Base-by-base conservation (phyloP, 2,329 filamentous ascomycete species). In the Cytospora paraplurivora region DNA sequence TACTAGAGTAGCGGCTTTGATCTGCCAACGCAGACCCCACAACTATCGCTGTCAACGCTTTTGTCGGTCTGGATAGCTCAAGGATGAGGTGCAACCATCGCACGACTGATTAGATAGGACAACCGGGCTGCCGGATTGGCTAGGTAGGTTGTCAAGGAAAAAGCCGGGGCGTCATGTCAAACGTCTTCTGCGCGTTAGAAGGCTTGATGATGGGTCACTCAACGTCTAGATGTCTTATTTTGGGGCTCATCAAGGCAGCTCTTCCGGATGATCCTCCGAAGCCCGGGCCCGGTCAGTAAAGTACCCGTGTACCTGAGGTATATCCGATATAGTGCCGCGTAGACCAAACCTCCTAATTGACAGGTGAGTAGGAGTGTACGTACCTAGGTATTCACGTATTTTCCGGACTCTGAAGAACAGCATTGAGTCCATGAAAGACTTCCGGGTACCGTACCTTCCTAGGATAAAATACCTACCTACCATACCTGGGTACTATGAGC, bases 1-100 rank as follows among this genome's bases (percentile, higher is more conserved):
- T 27, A 27, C 27, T 27, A 27, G 27, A 27, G 27, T 37, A 37
- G 35, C 12, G 35, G 35, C 35, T 37, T 37, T 37, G 35, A 13
- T 47, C 44, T 47, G 44, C 44, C 44, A 47, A 17, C 44, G 44
- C 44, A 47, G 44, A 47, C 44, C 10, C 44, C 44, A 47, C 44
- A 47, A 44, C 44, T 47, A 19, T 10, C 21, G 44, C 44, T 47
- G 44, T 47, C 44, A 21, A 21, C 1, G n/a, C 27, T 21, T 47
- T 21, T n/a, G 44, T 47, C 44, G 44, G 44, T 47, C 44, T 47
- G 44, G 44, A n/a, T 41, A 41, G n/a, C 41, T 44, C 17, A 44
- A 19, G 44, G n/a, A 47, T 47, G 17, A 47, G n/a, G n/a, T 47
- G 44, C 44, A 27, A 47, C 10, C 44, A 3, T 4, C 11, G n/a